Evolutionary conservation across 2,329 filamentous ascomycete species (phyloP), one percentile per base, ranked within the genome.

Genomic region (Fusarium goolgardi): DNA sequence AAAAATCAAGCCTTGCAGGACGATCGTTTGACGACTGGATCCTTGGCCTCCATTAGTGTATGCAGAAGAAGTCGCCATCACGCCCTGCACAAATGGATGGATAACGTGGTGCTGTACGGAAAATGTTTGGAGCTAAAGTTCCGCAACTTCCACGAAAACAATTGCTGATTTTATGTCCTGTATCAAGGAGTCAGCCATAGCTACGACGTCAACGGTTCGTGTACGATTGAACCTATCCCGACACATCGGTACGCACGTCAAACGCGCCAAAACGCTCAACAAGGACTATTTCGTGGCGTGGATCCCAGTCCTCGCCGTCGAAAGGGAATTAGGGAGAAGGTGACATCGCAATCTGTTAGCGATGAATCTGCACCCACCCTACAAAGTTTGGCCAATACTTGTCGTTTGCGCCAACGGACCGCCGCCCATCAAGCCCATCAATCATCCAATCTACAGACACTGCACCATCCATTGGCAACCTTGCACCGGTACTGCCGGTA

Each of bases 311-410:
- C 31, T 43, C 50, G 34, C 65, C 49, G 65, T 44, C 47, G 65
- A 66, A 66, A 58, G 40, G 47, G 55, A 68, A 47, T 44, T 55
- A 57, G 55, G 61, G 43, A 69, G 60, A 54, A 69, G 65, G 46
- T 65, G 53, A 53, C 47, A 68, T 68, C 43, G 52, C 32, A 47
- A 53, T 27, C 61, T 51, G 46, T 63, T 54, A 61, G 63, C 50
- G 59, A 69, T 44, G 54, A 69, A 71, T 50, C 47, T 56, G 16
- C 32, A 63, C 68, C 37, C 56, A 71, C 63, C 60, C 55, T 46
- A 63, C 59, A 58, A 53, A 71, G 56, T 67, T 70, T 73, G 52
- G 53, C 57, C 53, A 64, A 59, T 54, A 55, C 44, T 61, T 60
- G 63, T 49, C 9, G 9, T 27, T 51, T 59, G 61, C 68, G 59